Evolutionary conservation across 1,284 basidiomycete species (phyloP).

Genomic region (Sporisorium scitamineum): DNA sequence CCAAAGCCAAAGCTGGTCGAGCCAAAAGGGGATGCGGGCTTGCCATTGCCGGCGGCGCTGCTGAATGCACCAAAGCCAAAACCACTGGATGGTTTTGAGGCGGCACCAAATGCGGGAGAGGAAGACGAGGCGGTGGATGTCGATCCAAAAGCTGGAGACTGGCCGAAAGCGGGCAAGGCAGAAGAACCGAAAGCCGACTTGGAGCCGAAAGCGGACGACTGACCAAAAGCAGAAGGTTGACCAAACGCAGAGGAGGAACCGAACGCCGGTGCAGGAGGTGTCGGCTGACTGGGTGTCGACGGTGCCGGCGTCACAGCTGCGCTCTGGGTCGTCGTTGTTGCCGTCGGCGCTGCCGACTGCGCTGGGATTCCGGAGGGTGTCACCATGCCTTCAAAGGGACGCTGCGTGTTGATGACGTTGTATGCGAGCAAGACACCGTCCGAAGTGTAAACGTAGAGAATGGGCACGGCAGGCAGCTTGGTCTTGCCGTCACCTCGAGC

Average conservation of each 20-base stretch:
- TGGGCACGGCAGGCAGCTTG: slow-evolving; percentile 73
- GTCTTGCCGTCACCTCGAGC: slow-evolving; percentile 70
- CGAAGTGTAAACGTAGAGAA: slow-evolving; percentile 81
- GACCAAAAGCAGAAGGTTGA: slow-evolving; percentile 36
- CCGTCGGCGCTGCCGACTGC: slow-evolving; percentile 17
- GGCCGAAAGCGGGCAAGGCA: slow-evolving; percentile 47
- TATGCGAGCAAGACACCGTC: slow-evolving; percentile 84
- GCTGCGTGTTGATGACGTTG: slow-evolving; percentile 76
- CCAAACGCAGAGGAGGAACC: slow-evolving; percentile 42
- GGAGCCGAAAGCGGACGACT: slow-evolving; percentile 27
- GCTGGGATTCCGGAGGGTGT: slow-evolving; percentile 14
- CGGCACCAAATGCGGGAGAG: slow-evolving; percentile 37
- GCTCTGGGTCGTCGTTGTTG: slow-evolving; percentile 11
- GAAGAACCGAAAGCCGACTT: slow-evolving; percentile 53
- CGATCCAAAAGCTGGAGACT: slow-evolving; percentile 42
- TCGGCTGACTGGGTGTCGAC: slow-evolving; percentile 15
- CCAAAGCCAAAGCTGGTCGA: slow-evolving; percentile 46
- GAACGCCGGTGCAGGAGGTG: slow-evolving; percentile 16
- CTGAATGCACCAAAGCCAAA: slow-evolving; percentile 54
- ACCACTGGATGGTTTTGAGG: slow-evolving; percentile 34
- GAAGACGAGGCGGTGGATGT: slow-evolving; percentile 11
- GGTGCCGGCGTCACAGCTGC: slow-evolving; percentile 10
- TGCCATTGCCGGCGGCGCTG: slow-evolving; percentile 23
- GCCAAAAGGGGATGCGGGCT: slow-evolving; percentile 42
- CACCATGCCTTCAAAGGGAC: slow-evolving; percentile 71